Percentiles rank a stretch among this genome's conserved stretches.
Evolutionary conservation across 805 yeast species (phyloP).

Genomic region (Nakazawaea ambrosiae): DNA sequence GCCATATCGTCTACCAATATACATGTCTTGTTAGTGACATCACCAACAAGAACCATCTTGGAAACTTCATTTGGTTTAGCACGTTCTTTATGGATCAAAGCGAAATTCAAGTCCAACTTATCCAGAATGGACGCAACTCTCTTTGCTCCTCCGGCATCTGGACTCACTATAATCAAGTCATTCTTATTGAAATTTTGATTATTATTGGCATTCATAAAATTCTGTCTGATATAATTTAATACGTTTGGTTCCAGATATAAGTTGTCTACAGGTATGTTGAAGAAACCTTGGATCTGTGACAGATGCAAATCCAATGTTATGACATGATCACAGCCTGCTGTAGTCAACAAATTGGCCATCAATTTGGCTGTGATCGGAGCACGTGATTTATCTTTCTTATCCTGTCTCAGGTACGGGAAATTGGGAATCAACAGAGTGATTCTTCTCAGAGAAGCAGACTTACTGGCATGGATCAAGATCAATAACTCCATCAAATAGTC

Average conservation of each 20-base stretch:
- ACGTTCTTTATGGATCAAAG: constrained; percentile 94
- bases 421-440: constrained; percentile 93
- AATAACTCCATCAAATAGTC: constrained; percentile 83
- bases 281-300: constrained; percentile 95
- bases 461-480: constrained; percentile 89
- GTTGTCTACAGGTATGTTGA: constrained; percentile 92
- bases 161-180: constrained; percentile 78
- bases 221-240: constrained; percentile 68
- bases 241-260: constrained; percentile 93
- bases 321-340: constrained; percentile 94
- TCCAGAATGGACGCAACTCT: constrained; percentile 95
- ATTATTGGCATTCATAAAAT: constrained; percentile 31
- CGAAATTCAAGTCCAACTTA: constrained; percentile 84
- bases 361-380: constrained; percentile 96
- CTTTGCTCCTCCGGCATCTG: constrained; percentile 99
- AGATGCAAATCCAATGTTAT: constrained; percentile 97
- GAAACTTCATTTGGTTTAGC: constrained; percentile 93
- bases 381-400: constrained; percentile 90
- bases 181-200: background rate
- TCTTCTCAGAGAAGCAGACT: constrained; percentile 90
- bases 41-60: constrained; percentile 94
- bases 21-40: constrained; percentile 77
- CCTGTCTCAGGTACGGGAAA: constrained; percentile 97
- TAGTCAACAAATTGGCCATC: constrained; percentile 83
- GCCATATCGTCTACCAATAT: constrained; percentile 96